Conservation (phyloP, 75 land plant genomes). For the Ceratopteris richardii region DNA sequence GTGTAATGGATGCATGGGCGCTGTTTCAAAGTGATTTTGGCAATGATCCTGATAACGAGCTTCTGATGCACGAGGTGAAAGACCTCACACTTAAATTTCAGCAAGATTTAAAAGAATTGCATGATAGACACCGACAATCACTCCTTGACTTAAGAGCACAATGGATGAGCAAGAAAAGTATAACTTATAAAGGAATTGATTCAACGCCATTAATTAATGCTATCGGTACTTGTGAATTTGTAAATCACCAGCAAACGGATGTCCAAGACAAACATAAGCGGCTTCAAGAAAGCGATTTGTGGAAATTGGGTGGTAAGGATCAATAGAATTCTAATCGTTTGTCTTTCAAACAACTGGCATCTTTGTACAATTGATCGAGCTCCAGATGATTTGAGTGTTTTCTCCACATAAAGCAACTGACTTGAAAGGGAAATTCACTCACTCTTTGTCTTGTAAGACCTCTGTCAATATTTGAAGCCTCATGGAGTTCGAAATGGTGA, state of each 20-base stretch:
- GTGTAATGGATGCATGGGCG: neutral
- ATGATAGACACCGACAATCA: neutral
- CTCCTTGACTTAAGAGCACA: neutral
- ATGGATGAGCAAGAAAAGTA: neutral
- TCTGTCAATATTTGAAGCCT: no score
- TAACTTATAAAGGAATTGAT: no score
- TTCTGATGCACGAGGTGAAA: constrained; percentile 2
- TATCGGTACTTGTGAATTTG: no score
- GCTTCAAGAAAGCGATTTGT: neutral
- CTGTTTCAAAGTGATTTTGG: neutral
- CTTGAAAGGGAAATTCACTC: no score
- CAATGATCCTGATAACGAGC: neutral
- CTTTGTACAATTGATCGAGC: neutral
- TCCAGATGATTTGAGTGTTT: no score
- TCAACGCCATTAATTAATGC: no score
- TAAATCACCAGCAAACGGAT: no score
- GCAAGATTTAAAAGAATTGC: neutral
- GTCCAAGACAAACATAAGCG: no score
- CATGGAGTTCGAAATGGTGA: no score
- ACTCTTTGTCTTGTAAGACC: no score
- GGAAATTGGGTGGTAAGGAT: neutral
- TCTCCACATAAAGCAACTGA: no score
- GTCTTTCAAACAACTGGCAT: neutral
- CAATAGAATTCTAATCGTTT: neutral
- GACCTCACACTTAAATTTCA: neutral